Evolutionary conservation across 768 basidiomycete species (phyloP).

Genomic region (Suillus spraguei): DNA sequence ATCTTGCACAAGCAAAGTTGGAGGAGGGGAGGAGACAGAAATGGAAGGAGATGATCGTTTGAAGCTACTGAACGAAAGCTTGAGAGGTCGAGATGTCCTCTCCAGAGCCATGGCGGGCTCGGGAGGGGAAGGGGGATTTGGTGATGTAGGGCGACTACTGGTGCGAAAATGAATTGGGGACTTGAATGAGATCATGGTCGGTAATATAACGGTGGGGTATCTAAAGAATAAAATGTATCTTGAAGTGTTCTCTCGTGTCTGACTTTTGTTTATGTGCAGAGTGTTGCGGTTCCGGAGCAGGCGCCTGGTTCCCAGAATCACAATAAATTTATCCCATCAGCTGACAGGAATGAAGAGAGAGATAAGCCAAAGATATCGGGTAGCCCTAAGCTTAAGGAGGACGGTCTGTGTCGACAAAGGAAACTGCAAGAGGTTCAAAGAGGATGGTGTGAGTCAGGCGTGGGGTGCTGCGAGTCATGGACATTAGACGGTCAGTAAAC

Average conservation of each 20-base stretch:
- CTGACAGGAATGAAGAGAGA: slow-evolving; percentile 13
- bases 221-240: slow-evolving; percentile 3
- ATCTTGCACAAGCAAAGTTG: slow-evolving; percentile 64
- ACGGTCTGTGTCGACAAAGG: slow-evolving; percentile 69
- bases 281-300: slow-evolving; percentile 27
- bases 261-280: slow-evolving; percentile 10
- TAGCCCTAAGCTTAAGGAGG: slow-evolving; percentile 80
- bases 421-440: slow-evolving; percentile 61
- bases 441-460: slow-evolving; percentile 52
- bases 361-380: slow-evolving; percentile 19
- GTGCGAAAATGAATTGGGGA: slow-evolving; percentile 68
- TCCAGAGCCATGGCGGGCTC: slow-evolving; percentile 41
- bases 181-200: slow-evolving; percentile 63
- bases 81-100: slow-evolving; percentile 52
- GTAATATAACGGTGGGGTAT: slow-evolving; percentile 20
- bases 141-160: slow-evolving; percentile 64
- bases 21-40: slow-evolving; percentile 31
- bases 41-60: slow-evolving; percentile 53
- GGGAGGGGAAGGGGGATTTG: slow-evolving; percentile 42
- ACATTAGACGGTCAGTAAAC: slow-evolving; percentile 10
- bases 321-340: slow-evolving; percentile 47
- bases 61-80: slow-evolving; percentile 61
- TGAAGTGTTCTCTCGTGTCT: neutral
- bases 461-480: slow-evolving; percentile 21
- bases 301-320: slow-evolving; percentile 42